Percentiles rank a stretch among this genome's conserved stretches.
Conservation (phyloP, 768 basidiomycete species). For the Auriscalpium orientale region DNA sequence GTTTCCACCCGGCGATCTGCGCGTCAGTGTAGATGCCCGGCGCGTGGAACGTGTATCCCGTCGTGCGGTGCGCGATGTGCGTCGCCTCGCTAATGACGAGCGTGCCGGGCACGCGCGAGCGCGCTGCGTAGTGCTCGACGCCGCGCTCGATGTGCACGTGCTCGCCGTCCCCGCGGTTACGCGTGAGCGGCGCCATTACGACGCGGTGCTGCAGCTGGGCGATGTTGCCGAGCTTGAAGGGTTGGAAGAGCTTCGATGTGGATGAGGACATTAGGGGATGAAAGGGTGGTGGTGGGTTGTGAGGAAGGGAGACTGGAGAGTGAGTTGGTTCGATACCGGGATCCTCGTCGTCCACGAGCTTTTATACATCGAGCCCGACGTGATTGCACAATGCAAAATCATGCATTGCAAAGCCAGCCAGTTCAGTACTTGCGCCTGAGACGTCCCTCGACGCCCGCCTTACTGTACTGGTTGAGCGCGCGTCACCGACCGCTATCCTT, state of each 20-base stretch:
- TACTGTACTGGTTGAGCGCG: no score
- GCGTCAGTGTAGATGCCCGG: constrained; percentile 22
- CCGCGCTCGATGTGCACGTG: constrained; percentile 7
- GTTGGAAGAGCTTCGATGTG: constrained; percentile 14
- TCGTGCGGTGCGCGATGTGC: constrained; percentile 16
- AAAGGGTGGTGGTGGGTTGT: no score
- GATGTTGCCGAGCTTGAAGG: constrained; percentile 12
- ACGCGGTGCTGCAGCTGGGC: constrained; percentile 14
- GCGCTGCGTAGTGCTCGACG: constrained; percentile 7
- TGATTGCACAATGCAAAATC: no score
- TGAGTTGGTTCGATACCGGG: no score
- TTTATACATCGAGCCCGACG: no score
- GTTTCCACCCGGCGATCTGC: constrained; percentile 2
- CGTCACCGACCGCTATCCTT: no score
- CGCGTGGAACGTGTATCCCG: constrained; percentile 20
- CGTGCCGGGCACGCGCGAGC: constrained; percentile 10
- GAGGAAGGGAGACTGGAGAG: no score
- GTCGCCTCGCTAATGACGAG: constrained; percentile 27
- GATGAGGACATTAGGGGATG: no score
- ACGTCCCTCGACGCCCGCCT: no score
- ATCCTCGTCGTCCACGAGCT: no score
- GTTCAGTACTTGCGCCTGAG: no score
- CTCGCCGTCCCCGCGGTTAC: constrained; percentile 7
- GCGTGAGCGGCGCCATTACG: constrained; percentile 17
- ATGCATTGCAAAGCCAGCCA: no score